Percentiles rank a stretch among this genome's conserved stretches.
Conservation (phyloP, 1,139 yeast species). For the Yamadazyma diospyri region DNA sequence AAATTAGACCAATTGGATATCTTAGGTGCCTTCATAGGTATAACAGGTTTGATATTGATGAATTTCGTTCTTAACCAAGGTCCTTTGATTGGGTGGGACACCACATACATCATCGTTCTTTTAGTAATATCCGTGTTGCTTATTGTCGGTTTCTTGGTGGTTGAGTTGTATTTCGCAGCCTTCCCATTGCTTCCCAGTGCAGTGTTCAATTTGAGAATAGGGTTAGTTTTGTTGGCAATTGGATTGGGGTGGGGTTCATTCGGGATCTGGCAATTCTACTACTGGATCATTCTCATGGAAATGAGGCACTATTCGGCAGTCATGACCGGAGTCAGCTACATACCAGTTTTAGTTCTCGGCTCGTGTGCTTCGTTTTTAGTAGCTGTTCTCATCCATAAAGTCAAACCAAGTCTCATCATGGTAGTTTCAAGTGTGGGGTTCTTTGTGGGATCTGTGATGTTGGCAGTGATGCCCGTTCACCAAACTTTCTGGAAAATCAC, state of each 20-base stretch:
- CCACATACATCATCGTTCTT: conserved; percentile 43
- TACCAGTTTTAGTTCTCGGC: conserved; percentile 46
- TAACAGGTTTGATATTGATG: conserved; percentile 44
- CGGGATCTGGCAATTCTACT: conserved; percentile 49
- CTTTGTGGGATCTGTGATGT: conserved; percentile 44
- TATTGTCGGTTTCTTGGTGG: conserved; percentile 28
- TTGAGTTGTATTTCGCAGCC: conserved; percentile 24
- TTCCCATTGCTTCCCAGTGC: conserved; percentile 47
- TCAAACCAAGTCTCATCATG: conserved; percentile 44
- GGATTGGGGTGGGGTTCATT: conserved; percentile 58
- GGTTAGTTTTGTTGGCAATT: conserved; percentile 32
- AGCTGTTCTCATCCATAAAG: conserved; percentile 36
- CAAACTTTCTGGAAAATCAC: conserved; percentile 45
- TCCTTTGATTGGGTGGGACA: conserved; percentile 49
- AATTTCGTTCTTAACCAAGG: conserved; percentile 57
- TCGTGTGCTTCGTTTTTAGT: conserved; percentile 43
- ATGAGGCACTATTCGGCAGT: conserved; percentile 44
- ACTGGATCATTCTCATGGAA: conserved; percentile 41
- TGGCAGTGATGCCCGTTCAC: conserved; percentile 46
- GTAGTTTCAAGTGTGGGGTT: conserved; percentile 44
- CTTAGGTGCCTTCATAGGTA: conserved; percentile 44
- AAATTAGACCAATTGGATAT: conserved; percentile 31
- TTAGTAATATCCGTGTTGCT: conserved; percentile 38
- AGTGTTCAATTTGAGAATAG: conserved; percentile 36
- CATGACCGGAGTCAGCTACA: conserved; percentile 40